These are phyloP conservation scores for Dothideomycetes sp. DNA, from an alignment of 2,329 filamentous ascomycete genomes.

Conservation along the genomic window DNA sequence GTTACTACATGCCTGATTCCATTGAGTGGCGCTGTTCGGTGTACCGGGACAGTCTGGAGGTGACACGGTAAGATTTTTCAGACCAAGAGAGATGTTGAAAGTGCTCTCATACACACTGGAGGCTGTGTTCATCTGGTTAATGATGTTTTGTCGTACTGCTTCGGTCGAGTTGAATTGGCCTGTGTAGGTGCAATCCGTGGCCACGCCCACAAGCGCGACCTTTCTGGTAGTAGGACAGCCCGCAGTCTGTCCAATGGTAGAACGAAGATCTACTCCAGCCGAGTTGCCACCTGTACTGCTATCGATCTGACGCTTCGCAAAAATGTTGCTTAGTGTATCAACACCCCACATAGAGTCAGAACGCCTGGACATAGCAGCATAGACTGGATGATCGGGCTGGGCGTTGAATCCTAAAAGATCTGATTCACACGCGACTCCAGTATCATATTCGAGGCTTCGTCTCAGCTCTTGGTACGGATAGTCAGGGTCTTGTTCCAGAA, in stretches of 20 bases:
- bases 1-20: conserved; percentile 69
- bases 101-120: conserved; percentile 80
- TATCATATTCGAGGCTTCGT: conserved; percentile 31
- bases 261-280: conserved; percentile 67
- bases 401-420: conserved; percentile 74
- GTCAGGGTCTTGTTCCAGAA: conserved; percentile 25
- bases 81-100: conserved; percentile 89
- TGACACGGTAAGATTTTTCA: conserved; percentile 75
- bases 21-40: conserved; percentile 58
- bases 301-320: conserved; percentile 61
- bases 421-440: conserved; percentile 51
- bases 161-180: conserved; percentile 57
- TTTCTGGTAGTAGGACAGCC: conserved; percentile 86
- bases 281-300: conserved; percentile 63
- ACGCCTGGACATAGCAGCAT: conserved; percentile 42
- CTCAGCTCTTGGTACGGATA: conserved; percentile 53
- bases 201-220: conserved; percentile 84
- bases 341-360: conserved; percentile 49
- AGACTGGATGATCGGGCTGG: conserved; percentile 61
- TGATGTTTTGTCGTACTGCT: conserved; percentile 64
- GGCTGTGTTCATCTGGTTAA: conserved; percentile 74
- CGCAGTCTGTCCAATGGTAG: conserved; percentile 68
- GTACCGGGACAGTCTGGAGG: conserved; percentile 65
- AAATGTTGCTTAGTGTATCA: conserved; percentile 56
- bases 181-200: conserved; percentile 87